Percentiles rank a stretch among this genome's conserved stretches.
Evolutionary conservation across 2,329 filamentous ascomycete genomes (phyloP).

Genomic region (Pyricularia pennisetigena): DNA sequence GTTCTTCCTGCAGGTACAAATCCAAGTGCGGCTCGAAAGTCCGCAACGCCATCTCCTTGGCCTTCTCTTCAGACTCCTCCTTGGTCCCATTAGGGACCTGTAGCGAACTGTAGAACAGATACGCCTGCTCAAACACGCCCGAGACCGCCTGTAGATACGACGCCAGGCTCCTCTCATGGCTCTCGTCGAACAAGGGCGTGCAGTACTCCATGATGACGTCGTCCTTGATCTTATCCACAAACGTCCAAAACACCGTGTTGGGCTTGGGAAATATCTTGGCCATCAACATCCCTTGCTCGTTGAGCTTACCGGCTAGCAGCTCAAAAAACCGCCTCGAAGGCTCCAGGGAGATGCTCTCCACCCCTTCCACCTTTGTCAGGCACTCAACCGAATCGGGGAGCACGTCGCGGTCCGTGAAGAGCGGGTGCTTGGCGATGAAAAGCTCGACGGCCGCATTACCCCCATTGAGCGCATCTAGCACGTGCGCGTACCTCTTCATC

Average conservation of each 20-base stretch:
- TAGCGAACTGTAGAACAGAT: slow-evolving; percentile 66
- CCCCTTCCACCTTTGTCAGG: slow-evolving; percentile 49
- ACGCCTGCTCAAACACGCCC: slow-evolving; percentile 76
- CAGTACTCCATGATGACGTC: slow-evolving; percentile 82
- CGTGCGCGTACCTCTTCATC: slow-evolving; percentile 83
- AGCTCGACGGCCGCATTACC: slow-evolving; percentile 69
- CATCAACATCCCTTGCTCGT: slow-evolving; percentile 73
- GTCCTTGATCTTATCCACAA: slow-evolving; percentile 75
- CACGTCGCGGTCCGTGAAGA: slow-evolving; percentile 65
- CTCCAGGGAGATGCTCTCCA: slow-evolving; percentile 62
- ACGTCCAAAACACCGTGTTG: slow-evolving; percentile 61
- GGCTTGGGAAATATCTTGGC: slow-evolving; percentile 70
- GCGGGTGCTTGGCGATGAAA: slow-evolving; percentile 80
- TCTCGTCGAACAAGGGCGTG: slow-evolving; percentile 76
- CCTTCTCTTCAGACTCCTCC: slow-evolving; percentile 35
- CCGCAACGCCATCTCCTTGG: slow-evolving; percentile 56
- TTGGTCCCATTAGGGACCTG: slow-evolving; percentile 38
- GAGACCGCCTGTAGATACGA: slow-evolving; percentile 81
- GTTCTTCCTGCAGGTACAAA: slow-evolving; percentile 82
- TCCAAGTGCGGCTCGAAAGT: slow-evolving; percentile 93
- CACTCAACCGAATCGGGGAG: slow-evolving; percentile 67
- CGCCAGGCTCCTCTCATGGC: slow-evolving; percentile 64
- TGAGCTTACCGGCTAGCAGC: slow-evolving; percentile 61
- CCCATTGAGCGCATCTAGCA: slow-evolving; percentile 73
- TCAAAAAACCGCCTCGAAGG: slow-evolving; percentile 78